phyloP scores from a whole-genome alignment of 345 rosid genomes.

The Bruguiera parviflora region DNA sequence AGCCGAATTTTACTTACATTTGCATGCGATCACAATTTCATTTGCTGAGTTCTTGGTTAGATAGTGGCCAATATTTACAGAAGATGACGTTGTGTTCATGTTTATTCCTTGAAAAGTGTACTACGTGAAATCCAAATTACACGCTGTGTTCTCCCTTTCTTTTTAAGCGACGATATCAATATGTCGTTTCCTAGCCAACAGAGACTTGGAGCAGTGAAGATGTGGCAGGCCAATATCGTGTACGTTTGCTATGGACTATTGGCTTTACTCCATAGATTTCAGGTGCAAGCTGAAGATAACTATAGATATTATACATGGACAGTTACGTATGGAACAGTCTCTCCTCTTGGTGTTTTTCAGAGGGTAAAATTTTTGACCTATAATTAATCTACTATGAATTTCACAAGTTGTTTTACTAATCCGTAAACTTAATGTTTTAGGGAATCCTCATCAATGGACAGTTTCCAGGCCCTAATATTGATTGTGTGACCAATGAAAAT shows the following conservation, averaged over 20 bases:
- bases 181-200: background rate
- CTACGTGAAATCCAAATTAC: no score
- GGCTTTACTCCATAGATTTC: slow-evolving; percentile 24
- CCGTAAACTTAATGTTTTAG: slow-evolving; percentile 27
- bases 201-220: slow-evolving; percentile 20
- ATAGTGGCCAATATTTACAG: no score
- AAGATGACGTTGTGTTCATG: no score
- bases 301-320: slow-evolving; percentile 60
- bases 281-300: slow-evolving; percentile 54
- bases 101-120: no score
- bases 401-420: no score
- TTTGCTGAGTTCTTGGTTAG: no score
- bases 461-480: slow-evolving; percentile 86
- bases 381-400: no score
- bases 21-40: no score
- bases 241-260: slow-evolving; percentile 30
- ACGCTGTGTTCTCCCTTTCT: no score
- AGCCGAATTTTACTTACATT: no score
- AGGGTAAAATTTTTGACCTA: slow-evolving; percentile 12
- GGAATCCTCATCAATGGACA: slow-evolving; percentile 75
- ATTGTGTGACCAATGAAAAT: slow-evolving; percentile 76
- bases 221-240: slow-evolving; percentile 30
- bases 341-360: slow-evolving; percentile 45
- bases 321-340: slow-evolving; percentile 55
- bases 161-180: no score